Conservation (phyloP, 164 flowering plant genomes). For the Tetracentron sinense region DNA sequence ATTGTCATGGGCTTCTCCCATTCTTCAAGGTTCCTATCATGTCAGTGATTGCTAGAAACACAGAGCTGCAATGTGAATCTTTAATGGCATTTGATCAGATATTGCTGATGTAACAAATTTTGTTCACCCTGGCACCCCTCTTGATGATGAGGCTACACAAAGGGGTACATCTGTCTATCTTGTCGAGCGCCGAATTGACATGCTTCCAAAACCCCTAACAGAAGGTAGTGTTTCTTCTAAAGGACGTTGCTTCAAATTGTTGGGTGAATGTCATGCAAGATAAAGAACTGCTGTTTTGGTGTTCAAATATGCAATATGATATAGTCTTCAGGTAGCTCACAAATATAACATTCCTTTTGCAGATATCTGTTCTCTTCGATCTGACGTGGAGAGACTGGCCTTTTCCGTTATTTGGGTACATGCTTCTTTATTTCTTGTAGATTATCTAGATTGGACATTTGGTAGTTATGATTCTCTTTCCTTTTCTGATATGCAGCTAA, state of each 20-base stretch:
- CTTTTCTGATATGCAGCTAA: neutral
- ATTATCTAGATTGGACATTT: neutral
- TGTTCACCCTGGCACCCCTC: constrained; percentile 87
- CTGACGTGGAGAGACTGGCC: constrained; percentile 96
- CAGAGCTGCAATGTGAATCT: constrained; percentile 19
- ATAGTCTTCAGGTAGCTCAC: too few relatives aligned
- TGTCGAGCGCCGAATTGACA: constrained; percentile 97
- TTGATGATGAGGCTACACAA: constrained; percentile 92
- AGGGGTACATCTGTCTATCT: constrained; percentile 99
- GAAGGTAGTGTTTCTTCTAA: constrained; percentile 55
- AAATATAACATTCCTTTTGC: constrained; percentile 20
- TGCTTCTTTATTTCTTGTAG: constrained; percentile 7
- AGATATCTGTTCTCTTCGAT: constrained; percentile 95
- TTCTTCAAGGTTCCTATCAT: constrained; percentile 45
- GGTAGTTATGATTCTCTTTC: neutral
- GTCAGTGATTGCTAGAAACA: neutral
- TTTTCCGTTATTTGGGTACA: constrained; percentile 98
- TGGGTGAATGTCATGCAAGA: neutral
- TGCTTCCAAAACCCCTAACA: constrained; percentile 98
- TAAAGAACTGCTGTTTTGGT: neutral
- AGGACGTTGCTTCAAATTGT: neutral
- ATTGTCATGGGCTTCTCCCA: too few relatives aligned
- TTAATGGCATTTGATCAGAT: constrained; percentile 52
- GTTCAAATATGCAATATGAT: too few relatives aligned
- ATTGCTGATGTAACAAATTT: constrained; percentile 99